phyloP scores from a whole-genome alignment of 2,329 filamentous ascomycete genomes.

The Madurella mycetomatis region DNA sequence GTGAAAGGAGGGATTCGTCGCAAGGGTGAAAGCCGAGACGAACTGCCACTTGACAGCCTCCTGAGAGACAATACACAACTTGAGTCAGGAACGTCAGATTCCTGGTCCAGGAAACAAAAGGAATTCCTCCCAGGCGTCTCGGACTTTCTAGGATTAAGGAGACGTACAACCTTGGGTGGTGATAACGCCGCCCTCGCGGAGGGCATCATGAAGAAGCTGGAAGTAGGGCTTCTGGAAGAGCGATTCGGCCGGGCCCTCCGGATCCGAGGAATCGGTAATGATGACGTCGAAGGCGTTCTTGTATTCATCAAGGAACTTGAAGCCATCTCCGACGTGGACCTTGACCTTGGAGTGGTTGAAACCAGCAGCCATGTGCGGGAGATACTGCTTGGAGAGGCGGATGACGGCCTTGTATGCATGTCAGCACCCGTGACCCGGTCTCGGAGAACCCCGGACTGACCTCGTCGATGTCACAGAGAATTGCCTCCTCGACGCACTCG shows the following conservation, averaged over 20 bases:
- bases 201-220: conserved; percentile 82
- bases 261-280: conserved; percentile 98
- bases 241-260: conserved; percentile 91
- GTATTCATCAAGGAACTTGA: conserved; percentile 96
- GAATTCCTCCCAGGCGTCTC: conserved; percentile 26
- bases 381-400: conserved; percentile 96
- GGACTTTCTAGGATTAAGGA: conserved; percentile 54
- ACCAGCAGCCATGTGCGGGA: conserved; percentile 87
- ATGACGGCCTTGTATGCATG: conserved; percentile 67
- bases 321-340: conserved; percentile 91
- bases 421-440: background rate
- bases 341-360: conserved; percentile 92
- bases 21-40: conserved; percentile 22
- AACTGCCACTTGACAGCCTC: conserved; percentile 28
- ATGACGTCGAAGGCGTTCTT: conserved; percentile 99
- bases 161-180: conserved; percentile 99
- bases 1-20: conserved; percentile 6
- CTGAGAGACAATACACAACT: conserved; percentile 19
- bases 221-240: conserved; percentile 99
- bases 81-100: conserved; percentile 32
- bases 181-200: conserved; percentile 94
- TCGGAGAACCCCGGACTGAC: conserved; percentile 36
- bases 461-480: conserved; percentile 98
- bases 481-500: conserved; percentile 90
- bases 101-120: conserved; percentile 22